These are phyloP conservation scores for Luzula sylvatica DNA, from an alignment of 176 grass and related monocot genomes.

Conservation along the genomic window DNA sequence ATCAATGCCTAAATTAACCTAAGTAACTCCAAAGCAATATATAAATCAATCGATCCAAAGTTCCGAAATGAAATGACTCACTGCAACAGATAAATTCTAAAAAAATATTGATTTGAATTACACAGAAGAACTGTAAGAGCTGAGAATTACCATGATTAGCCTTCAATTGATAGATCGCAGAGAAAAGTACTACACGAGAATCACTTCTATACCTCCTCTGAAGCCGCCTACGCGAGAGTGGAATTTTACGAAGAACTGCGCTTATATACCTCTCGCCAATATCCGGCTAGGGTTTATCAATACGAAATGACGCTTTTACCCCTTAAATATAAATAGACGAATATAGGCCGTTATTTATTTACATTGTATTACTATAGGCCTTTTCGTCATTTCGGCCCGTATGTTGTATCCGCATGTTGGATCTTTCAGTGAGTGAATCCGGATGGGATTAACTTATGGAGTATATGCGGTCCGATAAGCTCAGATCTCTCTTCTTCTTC, in stretches of 20 bases:
- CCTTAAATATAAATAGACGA: neutral
- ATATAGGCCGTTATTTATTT: too few species aligned
- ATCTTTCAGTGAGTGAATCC: too few species aligned
- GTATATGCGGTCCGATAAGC: neutral
- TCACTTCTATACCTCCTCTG: too few species aligned
- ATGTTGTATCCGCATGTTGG: too few species aligned
- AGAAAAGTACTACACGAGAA: neutral
- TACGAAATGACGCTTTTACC: neutral
- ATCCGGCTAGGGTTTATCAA: slow-evolving; percentile 14
- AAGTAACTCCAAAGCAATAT: too few species aligned
- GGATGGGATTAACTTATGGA: neutral
- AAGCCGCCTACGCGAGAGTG: slow-evolving; percentile 8
- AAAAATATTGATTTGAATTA: neutral
- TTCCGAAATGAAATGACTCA: too few species aligned
- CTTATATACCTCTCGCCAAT: neutral
- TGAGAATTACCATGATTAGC: slow-evolving; percentile 4
- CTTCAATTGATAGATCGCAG: neutral
- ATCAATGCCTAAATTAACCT: too few species aligned
- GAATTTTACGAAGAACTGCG: neutral
- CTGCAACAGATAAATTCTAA: neutral
- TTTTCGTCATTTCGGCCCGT: too few species aligned
- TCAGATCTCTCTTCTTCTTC: too few species aligned
- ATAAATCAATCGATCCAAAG: too few species aligned
- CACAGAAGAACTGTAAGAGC: neutral
- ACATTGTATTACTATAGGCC: too few species aligned